A percentile compares a stretch with the other conserved stretches of the same genome.
Evolutionary conservation across 495 filamentous ascomycete species (phyloP).

Genomic region (Geopyxis carbonaria): DNA sequence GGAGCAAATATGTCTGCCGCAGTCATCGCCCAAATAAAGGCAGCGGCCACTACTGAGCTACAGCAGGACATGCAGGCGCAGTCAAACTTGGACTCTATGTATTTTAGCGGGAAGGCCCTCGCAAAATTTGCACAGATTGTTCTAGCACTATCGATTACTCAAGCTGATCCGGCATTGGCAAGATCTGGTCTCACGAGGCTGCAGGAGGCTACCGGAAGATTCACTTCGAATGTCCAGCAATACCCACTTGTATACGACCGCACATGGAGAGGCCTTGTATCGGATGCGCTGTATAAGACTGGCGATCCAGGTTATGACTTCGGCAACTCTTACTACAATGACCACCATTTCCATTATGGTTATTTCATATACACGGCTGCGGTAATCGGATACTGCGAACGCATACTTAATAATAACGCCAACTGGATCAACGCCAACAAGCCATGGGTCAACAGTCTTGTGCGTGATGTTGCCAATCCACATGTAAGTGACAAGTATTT

Average conservation of each 20-base stretch:
- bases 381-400: constrained; percentile 63
- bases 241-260: constrained; percentile 61
- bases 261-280: constrained; percentile 68
- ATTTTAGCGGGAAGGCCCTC: constrained; percentile 81
- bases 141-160: constrained; percentile 49
- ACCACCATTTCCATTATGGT: constrained; percentile 72
- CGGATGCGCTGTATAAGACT: constrained; percentile 52
- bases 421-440: constrained; percentile 56
- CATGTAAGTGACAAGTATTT: constrained; percentile 53
- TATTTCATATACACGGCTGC: constrained; percentile 87
- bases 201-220: constrained; percentile 29
- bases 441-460: constrained; percentile 63
- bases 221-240: background rate
- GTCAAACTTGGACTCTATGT: constrained; percentile 74
- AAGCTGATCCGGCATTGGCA: constrained; percentile 33
- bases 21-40: constrained; percentile 32
- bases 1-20: constrained; percentile 34
- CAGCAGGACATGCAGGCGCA: constrained; percentile 52
- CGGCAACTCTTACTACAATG: constrained; percentile 49
- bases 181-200: constrained; percentile 45
- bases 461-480: constrained; percentile 66
- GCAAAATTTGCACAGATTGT: constrained; percentile 73
- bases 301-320: constrained; percentile 38
- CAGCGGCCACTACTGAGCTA: constrained; percentile 47
- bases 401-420: constrained; percentile 24